Base-by-base conservation (phyloP, 1,139 yeast genomes). In the Yamadazyma diospyri region DNA sequence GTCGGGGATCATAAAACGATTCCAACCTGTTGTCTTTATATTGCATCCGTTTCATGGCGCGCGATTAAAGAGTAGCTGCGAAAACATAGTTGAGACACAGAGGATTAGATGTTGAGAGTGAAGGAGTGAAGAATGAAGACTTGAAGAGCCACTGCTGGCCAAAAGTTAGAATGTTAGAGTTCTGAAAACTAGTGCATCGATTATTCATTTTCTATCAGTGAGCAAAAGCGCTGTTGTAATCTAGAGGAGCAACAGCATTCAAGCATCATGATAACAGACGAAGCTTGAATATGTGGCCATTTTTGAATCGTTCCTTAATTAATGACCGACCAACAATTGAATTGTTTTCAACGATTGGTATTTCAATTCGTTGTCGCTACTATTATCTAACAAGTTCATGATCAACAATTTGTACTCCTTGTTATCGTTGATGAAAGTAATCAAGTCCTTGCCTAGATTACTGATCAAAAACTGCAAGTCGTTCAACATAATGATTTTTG, bases 331-430 rank as follows among this genome's bases (percentile, higher is more conserved):
- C 51, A 92, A 76, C 39, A 82, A 76, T 65, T 94, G 98, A 15
- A 96, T 86, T 1, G 97, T 88, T 57, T 85, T 86, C 53, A 92
- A 75, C 2, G 98, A 97, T 64, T 92, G 96, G 56, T 83, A 92
- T 56, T 92, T 86, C 47, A 92, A 89, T 51, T 87, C 94, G 25
- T 89, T 73, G 56, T 88, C 94, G 37, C 81, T 53, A 37, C 54
- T 61, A 39, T 60, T 81, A 47, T 81, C 86, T 76, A 92, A 81
- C 45, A 88, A 70, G 41, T 76, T 75, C 97, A 94, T 89, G 41
- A 94, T 75, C 58, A 79, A 76, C 16, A 83, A 65, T 67, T 92
- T 69, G 50, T 68, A 64, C 37, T 87, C 52, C 17, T 69, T 69
- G 30, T 51, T 51, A 32, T 56, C 57, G 48, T 78, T 78, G 46